Conservation (phyloP, 257 asterid genomes). For the Ajuga chamaepitys region DNA sequence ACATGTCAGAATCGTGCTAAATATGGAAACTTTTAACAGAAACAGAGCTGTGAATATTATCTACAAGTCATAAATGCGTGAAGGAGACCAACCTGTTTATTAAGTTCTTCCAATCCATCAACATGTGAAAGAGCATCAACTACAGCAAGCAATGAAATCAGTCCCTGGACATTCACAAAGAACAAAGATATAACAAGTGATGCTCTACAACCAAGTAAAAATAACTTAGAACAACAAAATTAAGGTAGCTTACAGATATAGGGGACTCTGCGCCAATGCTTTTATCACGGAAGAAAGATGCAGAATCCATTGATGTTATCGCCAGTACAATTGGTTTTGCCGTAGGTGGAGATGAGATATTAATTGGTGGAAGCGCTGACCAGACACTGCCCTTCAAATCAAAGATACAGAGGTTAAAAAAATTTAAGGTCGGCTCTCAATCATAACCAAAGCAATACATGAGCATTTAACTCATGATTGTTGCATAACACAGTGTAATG, state of each 20-base stretch:
- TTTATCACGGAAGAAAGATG: conserved; percentile 92
- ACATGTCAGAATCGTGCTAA: background rate
- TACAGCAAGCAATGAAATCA: conserved; percentile 85
- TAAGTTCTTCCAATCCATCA: conserved; percentile 50
- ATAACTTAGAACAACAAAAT: background rate
- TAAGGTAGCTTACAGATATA: conserved; percentile 66
- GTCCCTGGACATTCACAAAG: conserved; percentile 46
- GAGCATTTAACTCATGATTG: background rate
- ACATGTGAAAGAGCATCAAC: conserved; percentile 82
- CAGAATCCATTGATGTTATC: conserved; percentile 89
- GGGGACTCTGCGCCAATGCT: conserved; percentile 96
- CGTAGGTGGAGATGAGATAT: conserved; percentile 35
- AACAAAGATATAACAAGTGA: background rate
- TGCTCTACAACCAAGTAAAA: conserved; percentile 7
- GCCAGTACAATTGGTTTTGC: conserved; percentile 59
- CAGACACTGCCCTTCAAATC: conserved; percentile 97
- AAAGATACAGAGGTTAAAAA: conserved; percentile 32
- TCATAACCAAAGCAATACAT: background rate
- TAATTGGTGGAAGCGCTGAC: conserved; percentile 92
- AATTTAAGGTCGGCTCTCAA: conserved; percentile 21
- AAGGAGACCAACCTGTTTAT: conserved; percentile 63
- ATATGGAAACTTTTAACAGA: conserved; percentile 5
- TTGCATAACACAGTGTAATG: background rate
- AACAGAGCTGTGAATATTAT: background rate
- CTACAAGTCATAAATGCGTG: background rate